Conservation (phyloP, 2,329 filamentous ascomycete genomes). For the Sporothrix mexicana region DNA sequence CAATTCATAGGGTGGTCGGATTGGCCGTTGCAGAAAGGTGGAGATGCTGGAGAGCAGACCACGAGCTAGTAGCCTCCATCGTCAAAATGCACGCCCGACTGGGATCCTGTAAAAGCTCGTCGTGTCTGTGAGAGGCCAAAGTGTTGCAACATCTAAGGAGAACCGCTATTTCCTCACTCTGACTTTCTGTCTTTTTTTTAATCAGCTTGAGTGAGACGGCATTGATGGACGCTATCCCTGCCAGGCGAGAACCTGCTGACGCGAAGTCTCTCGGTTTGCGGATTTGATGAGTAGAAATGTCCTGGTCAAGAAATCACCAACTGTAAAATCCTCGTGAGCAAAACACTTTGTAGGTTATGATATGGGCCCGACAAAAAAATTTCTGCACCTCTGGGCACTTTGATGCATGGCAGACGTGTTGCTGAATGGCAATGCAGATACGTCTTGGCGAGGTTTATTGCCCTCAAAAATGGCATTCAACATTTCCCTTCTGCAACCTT, state of each 20-base stretch:
- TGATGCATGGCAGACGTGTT: not conserved
- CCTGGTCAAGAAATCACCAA: not conserved
- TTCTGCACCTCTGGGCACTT: not conserved
- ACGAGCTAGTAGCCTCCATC: not conserved
- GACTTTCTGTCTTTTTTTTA: no score
- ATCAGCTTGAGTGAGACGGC: not conserved
- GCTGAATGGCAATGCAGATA: conserved; percentile 7
- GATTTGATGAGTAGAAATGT: not conserved
- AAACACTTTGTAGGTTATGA: not conserved
- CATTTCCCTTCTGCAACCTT: not conserved
- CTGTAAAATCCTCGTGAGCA: no score
- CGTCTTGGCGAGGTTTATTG: conserved; percentile 8
- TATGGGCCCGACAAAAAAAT: not conserved
- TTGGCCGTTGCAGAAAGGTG: conserved; percentile 26
- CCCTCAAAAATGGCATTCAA: not conserved
- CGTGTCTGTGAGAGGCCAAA: not conserved
- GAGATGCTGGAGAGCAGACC: conserved; percentile 1
- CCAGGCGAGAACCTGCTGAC: not conserved
- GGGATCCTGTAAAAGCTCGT: conserved; percentile 7
- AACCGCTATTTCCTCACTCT: not conserved
- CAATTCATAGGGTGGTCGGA: not conserved
- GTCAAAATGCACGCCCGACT: not conserved
- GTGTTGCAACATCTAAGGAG: not conserved
- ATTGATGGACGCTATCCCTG: not conserved
- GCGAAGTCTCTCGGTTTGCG: not conserved